These are phyloP conservation scores for Eimeria tenella DNA, from an alignment of 169 alveolate species.

Conservation along the genomic window DNA sequence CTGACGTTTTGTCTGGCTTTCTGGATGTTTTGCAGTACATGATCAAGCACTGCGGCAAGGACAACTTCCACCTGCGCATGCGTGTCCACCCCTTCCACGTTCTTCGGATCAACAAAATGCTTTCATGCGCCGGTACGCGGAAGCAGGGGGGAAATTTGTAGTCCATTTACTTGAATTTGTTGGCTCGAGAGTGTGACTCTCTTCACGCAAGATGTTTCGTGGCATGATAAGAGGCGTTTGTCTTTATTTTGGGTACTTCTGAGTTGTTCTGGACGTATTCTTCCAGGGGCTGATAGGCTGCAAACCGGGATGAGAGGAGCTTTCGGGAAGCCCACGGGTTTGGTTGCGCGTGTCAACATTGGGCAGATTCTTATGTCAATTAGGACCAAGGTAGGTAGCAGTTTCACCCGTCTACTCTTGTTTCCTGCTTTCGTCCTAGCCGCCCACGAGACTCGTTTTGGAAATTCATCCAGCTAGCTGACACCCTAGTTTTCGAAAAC, in stretches of 20 bases:
- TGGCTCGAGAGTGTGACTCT: neutral
- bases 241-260: neutral
- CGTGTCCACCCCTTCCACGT: slow-evolving; percentile 99
- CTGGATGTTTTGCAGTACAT: slow-evolving; percentile 87
- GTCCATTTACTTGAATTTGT: neutral
- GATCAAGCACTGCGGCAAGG: slow-evolving; percentile 98
- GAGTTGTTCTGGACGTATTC: neutral
- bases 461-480: neutral
- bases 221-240: neutral
- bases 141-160: no score
- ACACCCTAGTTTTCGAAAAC: neutral
- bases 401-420: neutral
- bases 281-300: slow-evolving; percentile 81
- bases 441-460: neutral
- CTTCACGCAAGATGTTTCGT: neutral
- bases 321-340: slow-evolving; percentile 99
- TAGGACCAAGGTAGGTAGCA: slow-evolving; percentile 90
- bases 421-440: no score
- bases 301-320: slow-evolving; percentile 99
- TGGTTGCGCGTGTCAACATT: slow-evolving; percentile 97
- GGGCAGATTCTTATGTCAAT: slow-evolving; percentile 97
- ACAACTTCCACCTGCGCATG: slow-evolving; percentile 98
- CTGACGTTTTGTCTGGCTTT: no score
- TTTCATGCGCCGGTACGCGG: slow-evolving; percentile 98
- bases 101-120: slow-evolving; percentile 99